phyloP scores from a whole-genome alignment of 1,284 basidiomycete species.

The Trichosporon ovoides region DNA sequence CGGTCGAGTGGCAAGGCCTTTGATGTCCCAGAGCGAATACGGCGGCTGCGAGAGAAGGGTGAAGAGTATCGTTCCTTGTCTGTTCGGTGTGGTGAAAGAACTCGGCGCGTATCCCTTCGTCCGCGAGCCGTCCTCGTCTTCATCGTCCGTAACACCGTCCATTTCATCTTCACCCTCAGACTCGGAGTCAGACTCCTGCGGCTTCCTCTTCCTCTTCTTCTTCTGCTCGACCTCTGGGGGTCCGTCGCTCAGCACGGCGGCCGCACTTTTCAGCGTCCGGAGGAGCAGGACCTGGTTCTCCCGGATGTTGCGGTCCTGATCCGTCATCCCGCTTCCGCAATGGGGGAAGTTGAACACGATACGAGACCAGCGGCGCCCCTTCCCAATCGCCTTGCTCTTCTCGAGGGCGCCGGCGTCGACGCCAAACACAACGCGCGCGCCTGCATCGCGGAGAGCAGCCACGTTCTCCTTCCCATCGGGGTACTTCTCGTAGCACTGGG shows the following conservation, averaged over 20 bases:
- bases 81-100: slow-evolving; percentile 40
- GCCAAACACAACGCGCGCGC: slow-evolving; percentile 70
- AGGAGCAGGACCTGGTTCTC: slow-evolving; percentile 86
- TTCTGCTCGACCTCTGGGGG: slow-evolving; percentile 11
- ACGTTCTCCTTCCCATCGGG: slow-evolving; percentile 69
- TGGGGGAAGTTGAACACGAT: slow-evolving; percentile 97
- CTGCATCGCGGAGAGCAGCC: slow-evolving; percentile 55
- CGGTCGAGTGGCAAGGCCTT: slow-evolving; percentile 64
- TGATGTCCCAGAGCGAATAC: slow-evolving; percentile 82
- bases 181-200: slow-evolving; percentile 8
- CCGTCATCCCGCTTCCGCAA: slow-evolving; percentile 85
- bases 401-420: slow-evolving; percentile 79
- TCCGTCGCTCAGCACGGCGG: slow-evolving; percentile 62
- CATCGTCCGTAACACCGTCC: slow-evolving; percentile 36
- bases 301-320: slow-evolving; percentile 88
- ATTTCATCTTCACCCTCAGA: slow-evolving; percentile 14
- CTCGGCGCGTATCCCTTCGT: slow-evolving; percentile 11
- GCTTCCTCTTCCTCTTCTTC: slow-evolving; percentile 12
- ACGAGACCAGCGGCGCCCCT: slow-evolving; percentile 56
- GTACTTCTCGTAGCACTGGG: slow-evolving; percentile 76
- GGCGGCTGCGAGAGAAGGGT: slow-evolving; percentile 77
- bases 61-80: slow-evolving; percentile 63
- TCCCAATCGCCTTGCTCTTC: slow-evolving; percentile 52
- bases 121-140: slow-evolving; percentile 51
- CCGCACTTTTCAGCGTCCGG: slow-evolving; percentile 72